Base-by-base conservation (phyloP, 371 early-diverging fungal genomes). In the Syncephalastrum racemosum region DNA sequence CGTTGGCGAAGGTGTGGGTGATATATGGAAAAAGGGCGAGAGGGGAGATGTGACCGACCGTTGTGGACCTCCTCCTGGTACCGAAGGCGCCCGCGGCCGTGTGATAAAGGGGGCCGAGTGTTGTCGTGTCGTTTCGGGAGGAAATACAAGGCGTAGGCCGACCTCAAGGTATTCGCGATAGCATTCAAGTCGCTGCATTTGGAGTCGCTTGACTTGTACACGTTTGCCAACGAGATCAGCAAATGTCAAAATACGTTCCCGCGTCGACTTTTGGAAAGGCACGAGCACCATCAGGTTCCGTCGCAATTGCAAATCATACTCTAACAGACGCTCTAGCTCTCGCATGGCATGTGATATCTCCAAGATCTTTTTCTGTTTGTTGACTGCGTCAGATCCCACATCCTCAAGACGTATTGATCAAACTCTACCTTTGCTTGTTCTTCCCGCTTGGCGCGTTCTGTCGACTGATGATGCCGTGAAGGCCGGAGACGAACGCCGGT, bases 131-230 rank as follows among this genome's bases (percentile, higher is more conserved):
- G 31, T 39, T 6, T 23, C 19, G 15, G 24, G 46, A 12, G 46
- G 46, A 10, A 45, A 45, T 13, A 45, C 19, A 45, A 45, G 27
- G 14, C n/a, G 5, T 5, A 60, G 39, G 8, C 46, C 41, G 6
- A 27, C 53, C 24, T 88, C 85, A n/a, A 91, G 53, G 53, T 83
- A 84, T 31, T 88, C 88, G 15, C 83, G 71, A 66, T 88, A 91
- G 59, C 91, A 91, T 24, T 82, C 80, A 13, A 87, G 58, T 22
- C 82, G 72, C 43, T 85, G 87, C 45, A 87, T 67, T 27, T 79
- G 72, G 24, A 89, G 59, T 42, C 84, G 81, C 36, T 82, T 72
- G 10, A 66, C 68, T 49, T 75, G 77, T 4, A 90, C 60, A 22
- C 80, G 73, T 56, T 69, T 76, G 0, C 86, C 83, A 4, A 84